Percentiles rank a stretch among this genome's conserved stretches.
Conservation (phyloP, 257 asterid species). For the Nicotiana benthamiana region DNA sequence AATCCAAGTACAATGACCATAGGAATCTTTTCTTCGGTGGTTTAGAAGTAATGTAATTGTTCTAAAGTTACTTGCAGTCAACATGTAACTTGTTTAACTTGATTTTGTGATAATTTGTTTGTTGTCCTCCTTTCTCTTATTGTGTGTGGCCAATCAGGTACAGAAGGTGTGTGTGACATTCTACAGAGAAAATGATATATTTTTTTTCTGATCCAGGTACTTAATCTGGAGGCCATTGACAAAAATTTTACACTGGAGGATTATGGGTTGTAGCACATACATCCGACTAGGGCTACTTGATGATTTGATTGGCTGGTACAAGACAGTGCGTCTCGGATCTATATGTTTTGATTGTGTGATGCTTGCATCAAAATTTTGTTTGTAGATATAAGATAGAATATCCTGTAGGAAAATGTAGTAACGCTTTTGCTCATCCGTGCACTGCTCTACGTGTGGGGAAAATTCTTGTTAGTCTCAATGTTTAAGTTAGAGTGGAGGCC, state of each 20-base stretch:
- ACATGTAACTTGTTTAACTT: not conserved
- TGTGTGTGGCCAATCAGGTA: not conserved
- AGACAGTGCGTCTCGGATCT: constrained; percentile 83
- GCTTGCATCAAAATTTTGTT: not conserved
- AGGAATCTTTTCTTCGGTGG: not conserved
- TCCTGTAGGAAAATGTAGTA: not conserved
- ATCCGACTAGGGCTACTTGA: constrained; percentile 77
- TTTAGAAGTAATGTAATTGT: no score
- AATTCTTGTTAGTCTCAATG: not conserved
- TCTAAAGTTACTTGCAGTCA: no score
- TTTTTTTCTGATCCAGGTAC: constrained; percentile 40
- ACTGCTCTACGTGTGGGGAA: not conserved
- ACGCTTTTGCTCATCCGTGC: not conserved
- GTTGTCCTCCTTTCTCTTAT: not conserved
- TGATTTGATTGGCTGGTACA: constrained; percentile 86
- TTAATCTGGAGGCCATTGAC: constrained; percentile 75
- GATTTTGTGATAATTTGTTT: not conserved
- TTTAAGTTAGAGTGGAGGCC: not conserved
- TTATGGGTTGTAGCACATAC: constrained; percentile 80
- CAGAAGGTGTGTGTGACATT: not conserved
- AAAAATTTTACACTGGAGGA: constrained; percentile 68
- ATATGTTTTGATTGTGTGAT: constrained; percentile 36
- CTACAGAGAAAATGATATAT: not conserved
- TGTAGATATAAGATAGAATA: not conserved
- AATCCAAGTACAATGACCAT: not conserved